phyloP scores from a whole-genome alignment of 2,329 filamentous ascomycete species.

The Endothia cerciana region DNA sequence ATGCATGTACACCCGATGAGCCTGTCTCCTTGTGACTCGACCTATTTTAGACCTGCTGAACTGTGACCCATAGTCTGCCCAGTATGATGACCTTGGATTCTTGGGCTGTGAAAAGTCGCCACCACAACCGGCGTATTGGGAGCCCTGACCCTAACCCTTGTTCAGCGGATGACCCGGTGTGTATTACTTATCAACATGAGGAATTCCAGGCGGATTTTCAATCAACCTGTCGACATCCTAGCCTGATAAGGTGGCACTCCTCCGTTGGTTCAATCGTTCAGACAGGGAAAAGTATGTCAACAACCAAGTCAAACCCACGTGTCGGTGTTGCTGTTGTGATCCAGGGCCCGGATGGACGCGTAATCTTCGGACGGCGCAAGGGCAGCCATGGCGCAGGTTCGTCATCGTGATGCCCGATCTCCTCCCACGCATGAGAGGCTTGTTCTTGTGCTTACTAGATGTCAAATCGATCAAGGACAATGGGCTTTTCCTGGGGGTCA shows the following conservation, averaged over 20 bases:
- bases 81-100: background rate
- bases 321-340: slow-evolving; percentile 56
- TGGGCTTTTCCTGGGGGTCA: slow-evolving; percentile 76
- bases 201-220: too few species aligned
- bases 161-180: background rate
- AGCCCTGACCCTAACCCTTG: background rate
- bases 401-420: too few species aligned
- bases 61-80: background rate
- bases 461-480: slow-evolving; percentile 28
- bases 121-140: too few species aligned
- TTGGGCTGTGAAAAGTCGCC: background rate
- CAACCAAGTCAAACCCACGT: slow-evolving; percentile 39
- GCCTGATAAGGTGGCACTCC: background rate
- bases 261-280: background rate
- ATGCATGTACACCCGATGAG: background rate
- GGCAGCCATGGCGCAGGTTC: slow-evolving; percentile 54
- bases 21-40: slow-evolving; percentile 1
- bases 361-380: slow-evolving; percentile 53
- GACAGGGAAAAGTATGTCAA: slow-evolving; percentile 31
- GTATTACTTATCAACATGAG: too few species aligned
- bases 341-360: slow-evolving; percentile 44
- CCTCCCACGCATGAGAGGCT: background rate
- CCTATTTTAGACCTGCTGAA: too few species aligned
- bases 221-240: too few species aligned
- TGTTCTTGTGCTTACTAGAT: background rate